Conservation (phyloP, 2,329 filamentous ascomycete genomes). For the Aaosphaeria pasadenensis region DNA sequence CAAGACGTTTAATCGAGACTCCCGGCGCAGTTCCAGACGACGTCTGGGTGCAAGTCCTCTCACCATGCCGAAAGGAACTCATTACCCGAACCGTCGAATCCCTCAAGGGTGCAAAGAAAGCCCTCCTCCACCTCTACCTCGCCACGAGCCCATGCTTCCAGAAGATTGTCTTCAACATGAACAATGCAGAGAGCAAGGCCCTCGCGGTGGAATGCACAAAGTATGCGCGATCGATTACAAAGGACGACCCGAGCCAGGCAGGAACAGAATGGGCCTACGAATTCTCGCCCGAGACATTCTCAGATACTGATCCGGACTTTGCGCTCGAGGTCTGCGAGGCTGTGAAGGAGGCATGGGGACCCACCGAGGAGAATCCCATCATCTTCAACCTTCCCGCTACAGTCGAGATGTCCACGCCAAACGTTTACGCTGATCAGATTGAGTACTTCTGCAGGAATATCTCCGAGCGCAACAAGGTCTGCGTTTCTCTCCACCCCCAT, state of each 20-base stretch:
- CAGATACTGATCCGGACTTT: slow-evolving; percentile 82
- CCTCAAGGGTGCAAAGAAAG: slow-evolving; percentile 85
- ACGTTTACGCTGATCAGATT: slow-evolving; percentile 93
- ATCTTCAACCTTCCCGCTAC: slow-evolving; percentile 98
- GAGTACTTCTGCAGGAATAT: slow-evolving; percentile 93
- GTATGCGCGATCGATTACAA: slow-evolving; percentile 85
- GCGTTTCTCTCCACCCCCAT: slow-evolving; percentile 87
- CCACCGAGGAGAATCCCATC: slow-evolving; percentile 73
- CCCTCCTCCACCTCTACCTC: slow-evolving; percentile 91
- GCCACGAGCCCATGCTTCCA: slow-evolving; percentile 96
- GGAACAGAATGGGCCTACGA: slow-evolving; percentile 74
- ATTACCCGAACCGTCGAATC: slow-evolving; percentile 88
- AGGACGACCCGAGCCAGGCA: slow-evolving; percentile 60
- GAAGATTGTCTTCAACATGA: slow-evolving; percentile 83
- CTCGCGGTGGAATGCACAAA: slow-evolving; percentile 83
- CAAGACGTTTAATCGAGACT: slow-evolving; percentile 78
- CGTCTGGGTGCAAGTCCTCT: slow-evolving; percentile 87
- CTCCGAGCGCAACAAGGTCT: slow-evolving; percentile 78
- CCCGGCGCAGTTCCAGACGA: slow-evolving; percentile 82
- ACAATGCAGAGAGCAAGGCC: slow-evolving; percentile 75
- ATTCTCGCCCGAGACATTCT: slow-evolving; percentile 86
- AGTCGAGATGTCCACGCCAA: slow-evolving; percentile 91
- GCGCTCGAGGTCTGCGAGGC: slow-evolving; percentile 82
- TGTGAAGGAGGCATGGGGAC: slow-evolving; percentile 91
- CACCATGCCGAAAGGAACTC: slow-evolving; percentile 86